Base-by-base conservation (phyloP, 805 yeast species). In the Kodamaea fukazawae region DNA sequence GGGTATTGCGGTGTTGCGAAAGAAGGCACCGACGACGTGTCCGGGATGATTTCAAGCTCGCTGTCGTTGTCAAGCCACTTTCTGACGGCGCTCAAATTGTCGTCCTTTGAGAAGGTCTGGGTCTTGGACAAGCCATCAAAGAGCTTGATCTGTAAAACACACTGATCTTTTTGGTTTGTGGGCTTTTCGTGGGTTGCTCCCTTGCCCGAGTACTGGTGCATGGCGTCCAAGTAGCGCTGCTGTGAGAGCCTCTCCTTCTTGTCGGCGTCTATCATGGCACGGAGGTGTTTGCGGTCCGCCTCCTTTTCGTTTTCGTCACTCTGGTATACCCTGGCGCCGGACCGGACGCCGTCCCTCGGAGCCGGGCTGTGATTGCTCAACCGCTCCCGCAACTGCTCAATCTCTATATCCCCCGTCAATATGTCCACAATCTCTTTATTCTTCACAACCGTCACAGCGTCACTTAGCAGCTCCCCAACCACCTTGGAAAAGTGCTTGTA, bases 91-190 rank as follows among this genome's bases (percentile, higher is more conserved):
- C 62, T 61, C 27, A 87, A 63, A 1, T 76, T 74, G 8, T 71
- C 67, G 2, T 49, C 42, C 1, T 73, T 57, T 1, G 53, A 43
- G 49, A 86, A 86, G 15, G 66, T 66, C 34, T 76, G 71, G 40
- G 70, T 73, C 3, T 83, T 41, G 1, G 83, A 65, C 9, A 68
- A 63, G 0, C 95, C 91, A 58, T 86, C 84, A 34, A 86, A 71
- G 28, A 84, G 63, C 48, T 85, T 76, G 9, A 87, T 67, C n/a
- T 78, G 73, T 9, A 83, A 59, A 0, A 69, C 57, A 46, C 86
- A 57, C 26, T 48, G 48, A 16, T 54, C 43, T 11, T 27, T 15
- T 18, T 34, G 16, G 11, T 15, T 9, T 29, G 7, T 27, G 16
- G 34, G n/a, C 18, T 38, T 38, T 30, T 48, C 49, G 47, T 46